These are phyloP conservation scores for Globisporangium perplexum DNA, from an alignment of 352 stramenopile genomes.

Conservation along the genomic window DNA sequence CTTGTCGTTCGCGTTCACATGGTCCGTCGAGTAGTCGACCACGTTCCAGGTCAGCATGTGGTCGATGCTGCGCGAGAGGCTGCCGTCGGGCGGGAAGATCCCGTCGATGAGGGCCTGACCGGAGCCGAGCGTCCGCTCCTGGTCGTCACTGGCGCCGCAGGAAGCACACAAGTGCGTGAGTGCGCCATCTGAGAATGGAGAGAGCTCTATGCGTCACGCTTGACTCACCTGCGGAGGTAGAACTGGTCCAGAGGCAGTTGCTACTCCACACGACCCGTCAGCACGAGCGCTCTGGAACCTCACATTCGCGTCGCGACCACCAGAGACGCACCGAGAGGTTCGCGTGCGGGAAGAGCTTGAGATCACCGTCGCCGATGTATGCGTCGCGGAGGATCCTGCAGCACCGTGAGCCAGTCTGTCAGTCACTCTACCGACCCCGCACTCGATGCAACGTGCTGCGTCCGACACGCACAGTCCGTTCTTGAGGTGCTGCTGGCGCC, in stretches of 20 bases:
- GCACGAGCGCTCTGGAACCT: not conserved
- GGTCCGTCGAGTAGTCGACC: slow-evolving; percentile 67
- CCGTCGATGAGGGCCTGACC: slow-evolving; percentile 76
- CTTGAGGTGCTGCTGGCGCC: slow-evolving; percentile 73
- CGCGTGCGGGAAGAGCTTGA: slow-evolving; percentile 63
- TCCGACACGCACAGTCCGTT: slow-evolving; percentile 42
- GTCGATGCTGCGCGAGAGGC: slow-evolving; percentile 38
- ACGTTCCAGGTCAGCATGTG: slow-evolving; percentile 76
- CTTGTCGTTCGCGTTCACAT: slow-evolving; percentile 73
- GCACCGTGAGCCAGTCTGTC: not conserved
- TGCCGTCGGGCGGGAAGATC: slow-evolving; percentile 60
- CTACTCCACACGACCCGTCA: slow-evolving; percentile 4
- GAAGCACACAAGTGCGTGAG: not conserved
- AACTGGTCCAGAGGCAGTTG: slow-evolving; percentile 41
- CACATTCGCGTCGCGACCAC: not conserved
- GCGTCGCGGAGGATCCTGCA: slow-evolving; percentile 53
- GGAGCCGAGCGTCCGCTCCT: slow-evolving; percentile 81
- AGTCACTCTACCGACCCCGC: not conserved
- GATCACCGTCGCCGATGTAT: slow-evolving; percentile 62
- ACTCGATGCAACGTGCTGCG: not conserved
- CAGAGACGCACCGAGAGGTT: slow-evolving; percentile 54
- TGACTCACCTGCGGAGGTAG: slow-evolving; percentile 46
- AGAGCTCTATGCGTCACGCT: no score
- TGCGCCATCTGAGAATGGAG: not conserved
- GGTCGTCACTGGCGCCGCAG: slow-evolving; percentile 45